Conservation (phyloP, 1,284 basidiomycete genomes). For the Irpex sp. region DNA sequence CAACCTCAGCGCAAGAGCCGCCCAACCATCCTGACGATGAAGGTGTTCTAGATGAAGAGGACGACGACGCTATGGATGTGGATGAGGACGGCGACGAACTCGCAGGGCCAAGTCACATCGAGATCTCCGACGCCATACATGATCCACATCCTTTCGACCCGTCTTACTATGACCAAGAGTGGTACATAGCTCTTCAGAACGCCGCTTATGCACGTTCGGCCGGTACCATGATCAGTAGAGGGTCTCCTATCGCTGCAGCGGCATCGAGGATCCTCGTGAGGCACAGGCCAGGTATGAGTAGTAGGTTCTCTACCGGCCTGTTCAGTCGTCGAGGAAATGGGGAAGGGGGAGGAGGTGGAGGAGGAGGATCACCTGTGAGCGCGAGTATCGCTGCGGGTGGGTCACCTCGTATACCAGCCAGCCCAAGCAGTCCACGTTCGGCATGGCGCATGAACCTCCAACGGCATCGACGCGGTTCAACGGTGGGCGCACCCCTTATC, state of each 20-base stretch:
- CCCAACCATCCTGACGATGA: neutral
- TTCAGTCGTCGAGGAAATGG: neutral
- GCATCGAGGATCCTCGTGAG: neutral
- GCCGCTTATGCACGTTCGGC: neutral
- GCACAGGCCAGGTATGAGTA: too few species aligned
- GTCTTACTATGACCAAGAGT: conserved; percentile 7
- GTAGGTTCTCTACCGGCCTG: neutral
- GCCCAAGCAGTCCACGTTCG: neutral
- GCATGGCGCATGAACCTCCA: neutral
- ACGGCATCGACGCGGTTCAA: neutral
- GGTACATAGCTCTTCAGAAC: conserved; percentile 1
- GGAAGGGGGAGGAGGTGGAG: neutral
- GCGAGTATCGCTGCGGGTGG: neutral
- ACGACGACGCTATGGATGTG: neutral
- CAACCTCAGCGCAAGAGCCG: too few species aligned
- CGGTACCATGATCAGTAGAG: neutral
- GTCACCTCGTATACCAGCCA: neutral
- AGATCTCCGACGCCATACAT: conserved; percentile 6
- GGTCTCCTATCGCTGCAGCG: neutral
- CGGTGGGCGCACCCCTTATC: neutral
- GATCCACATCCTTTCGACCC: conserved; percentile 14
- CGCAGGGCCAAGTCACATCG: conserved; percentile 5
- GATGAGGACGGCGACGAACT: conserved; percentile 5
- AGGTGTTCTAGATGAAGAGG: neutral
- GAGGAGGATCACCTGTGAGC: neutral